phyloP scores from a whole-genome alignment of 495 filamentous ascomycete species.

The Xylaria flabelliformis region DNA sequence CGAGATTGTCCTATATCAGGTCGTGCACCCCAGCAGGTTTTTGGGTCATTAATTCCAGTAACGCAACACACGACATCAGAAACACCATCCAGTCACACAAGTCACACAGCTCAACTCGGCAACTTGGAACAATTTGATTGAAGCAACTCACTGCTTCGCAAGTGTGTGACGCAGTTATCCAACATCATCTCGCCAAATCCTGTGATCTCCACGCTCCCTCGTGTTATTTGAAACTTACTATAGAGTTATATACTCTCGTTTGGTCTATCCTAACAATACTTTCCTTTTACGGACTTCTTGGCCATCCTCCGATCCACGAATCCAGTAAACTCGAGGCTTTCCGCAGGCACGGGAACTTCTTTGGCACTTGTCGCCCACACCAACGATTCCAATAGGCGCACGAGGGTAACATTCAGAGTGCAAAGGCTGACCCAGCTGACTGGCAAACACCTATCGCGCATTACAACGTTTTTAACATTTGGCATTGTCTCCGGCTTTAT shows the following conservation, averaged over 20 bases:
- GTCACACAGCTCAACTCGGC: conserved; percentile 25
- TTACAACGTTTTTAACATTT: conserved; percentile 21
- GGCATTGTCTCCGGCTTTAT: conserved; percentile 21
- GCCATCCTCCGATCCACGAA: conserved; percentile 18
- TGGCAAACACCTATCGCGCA: conserved; percentile 15
- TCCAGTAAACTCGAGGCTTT: conserved; percentile 23
- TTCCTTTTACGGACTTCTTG: conserved; percentile 25
- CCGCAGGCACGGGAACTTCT: conserved; percentile 29
- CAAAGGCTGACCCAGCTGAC: conserved; percentile 26
- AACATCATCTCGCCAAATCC: conserved; percentile 30
- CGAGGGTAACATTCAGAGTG: conserved; percentile 21
- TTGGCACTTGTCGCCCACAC: conserved; percentile 18
- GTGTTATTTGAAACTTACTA: conserved; percentile 15
- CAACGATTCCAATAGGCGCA: background rate
- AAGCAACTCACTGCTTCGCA: background rate
- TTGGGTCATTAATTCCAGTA: conserved; percentile 24
- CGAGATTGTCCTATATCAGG: conserved; percentile 26
- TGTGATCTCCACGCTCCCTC: conserved; percentile 17
- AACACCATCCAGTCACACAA: conserved; percentile 26
- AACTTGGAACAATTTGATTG: conserved; percentile 25
- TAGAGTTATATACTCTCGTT: background rate
- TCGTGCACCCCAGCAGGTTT: conserved; percentile 28
- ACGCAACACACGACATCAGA: background rate
- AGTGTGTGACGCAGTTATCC: too few relatives aligned
- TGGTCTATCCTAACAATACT: conserved; percentile 2